Base-by-base conservation (phyloP, 2,329 filamentous ascomycete genomes). In the Ascochyta clinopodiicola region DNA sequence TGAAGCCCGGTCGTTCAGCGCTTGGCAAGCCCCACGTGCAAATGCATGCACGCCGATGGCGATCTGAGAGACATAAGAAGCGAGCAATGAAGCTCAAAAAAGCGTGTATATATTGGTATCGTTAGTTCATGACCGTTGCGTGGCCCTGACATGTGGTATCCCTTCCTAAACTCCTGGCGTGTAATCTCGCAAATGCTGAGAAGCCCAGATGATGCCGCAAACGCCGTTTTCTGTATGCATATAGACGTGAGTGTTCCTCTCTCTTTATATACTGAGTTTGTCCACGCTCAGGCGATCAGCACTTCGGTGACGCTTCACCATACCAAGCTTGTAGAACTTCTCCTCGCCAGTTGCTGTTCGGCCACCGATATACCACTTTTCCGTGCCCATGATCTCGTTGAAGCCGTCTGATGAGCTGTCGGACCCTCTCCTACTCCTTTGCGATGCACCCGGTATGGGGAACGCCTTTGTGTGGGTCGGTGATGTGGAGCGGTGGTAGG, bases 361-460 rank as follows among this genome's bases (percentile, higher is more conserved):
- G 6, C 90, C 90, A 21, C 90, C 90, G 50, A 93, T 90, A 68
- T 92, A 93, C 88, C 89, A 91, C 77, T 90, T 92, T 62, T 93
- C 90, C 1, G 85, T 84, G 2, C 88, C 88, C 44, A 86, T 75
- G 32, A 87, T 87, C 58, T 92, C 89, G 47, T 88, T 80, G 73
- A 92, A 92, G 1, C 89, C 90, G 68, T 92, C 90, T 48, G 83
- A 87, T 60, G 85, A 89, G 74, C 87, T 91, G 64, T 92, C 89
- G 63, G 88, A 91, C 24, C 89, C 90, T 51, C 90, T 81, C 51
- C 88, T 80, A 64, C 72, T 68, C 52, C 75, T 44, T 58, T 68
- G 63, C 27, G 69, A 67, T 2, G 70, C 67, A 21, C 69, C 68
- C 4, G 71, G 71, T 53, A 75, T 74, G 2, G 73, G 73, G 21